Base-by-base conservation (phyloP, 305 asterid genomes). In the Galium porrigens region DNA sequence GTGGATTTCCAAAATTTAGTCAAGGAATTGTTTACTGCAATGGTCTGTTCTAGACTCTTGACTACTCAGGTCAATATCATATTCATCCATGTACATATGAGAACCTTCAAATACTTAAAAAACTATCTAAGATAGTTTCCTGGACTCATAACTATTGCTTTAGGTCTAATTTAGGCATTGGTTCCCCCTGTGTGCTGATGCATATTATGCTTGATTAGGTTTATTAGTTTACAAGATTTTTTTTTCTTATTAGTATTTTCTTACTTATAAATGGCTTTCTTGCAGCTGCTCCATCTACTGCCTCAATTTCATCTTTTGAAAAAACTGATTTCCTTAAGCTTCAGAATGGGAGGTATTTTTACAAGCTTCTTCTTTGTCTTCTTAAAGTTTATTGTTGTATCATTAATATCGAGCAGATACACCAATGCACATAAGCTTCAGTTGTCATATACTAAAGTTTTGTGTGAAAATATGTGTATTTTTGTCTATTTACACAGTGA, bases 1-100 rank as follows among this genome's bases (percentile, higher is more conserved):
- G 69, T 76, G 77, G 84, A 69, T 73, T 75, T 79, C 74, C 96
- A 66, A 85, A 87, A 75, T 77, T 75, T 74, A 89, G 81, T 78
- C 89, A 77, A 70, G 83, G 87, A 72, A 78, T 77, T 80, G 68
- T 87, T 83, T 87, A 76, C 80, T 92, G 96, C 94, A 92, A 89
- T 79, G 99, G 99, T 89, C 90, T 82, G 99, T 92, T 75, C 96
- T 92, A 85, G 96, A 80, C 76, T 89, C 91, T 85, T 72, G 64
- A 81, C 71, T 84, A 80, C 82, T 85, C 94, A 82, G 92, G 92
- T 85, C 80, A 72, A 78, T 78, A 76, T 80, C 81, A 78, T 86
- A 83, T 82, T 81, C 70, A 73, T 73, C 73, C 80, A 75, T 74
- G 70, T 7, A 42, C 33, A 61, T 70, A 51, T 68, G 49, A 62